Evolutionary conservation across 108 stramenopile species (phyloP), one percentile per base, ranked within the genome.

Genomic region (Cyclotella kingstonii): DNA sequence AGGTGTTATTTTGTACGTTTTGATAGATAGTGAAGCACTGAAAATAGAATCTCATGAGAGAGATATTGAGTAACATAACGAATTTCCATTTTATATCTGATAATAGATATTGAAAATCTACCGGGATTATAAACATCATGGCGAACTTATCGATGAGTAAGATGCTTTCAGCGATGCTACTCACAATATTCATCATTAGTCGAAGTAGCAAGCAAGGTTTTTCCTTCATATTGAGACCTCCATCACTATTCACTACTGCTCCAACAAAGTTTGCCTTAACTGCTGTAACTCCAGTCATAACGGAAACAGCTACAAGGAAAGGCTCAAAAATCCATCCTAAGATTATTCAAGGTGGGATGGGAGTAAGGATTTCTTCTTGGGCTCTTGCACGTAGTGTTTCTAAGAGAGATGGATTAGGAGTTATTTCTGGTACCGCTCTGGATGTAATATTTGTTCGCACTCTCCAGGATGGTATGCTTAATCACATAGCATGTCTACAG

Each of bases 261-360:
- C 3, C 28, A 50, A 3, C 49, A 50, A 29, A 29, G 12, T 30
- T 14, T 50, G 6, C 2, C 2, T 21, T 50, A 15, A 14, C 49
- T 11, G 5, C 19, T 11, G 3, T 14, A 15, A 27, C 1, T 4
- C 23, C 8, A 11, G 18, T 4, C 5, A 26, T 49, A 49, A 6
- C 21, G 17, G 56, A 9, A 26, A 28, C 2, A 30, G 12, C 41
- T 43, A 7, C 29, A 15, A 28, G 34, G 28, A 7, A 15, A 27
- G 26, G 47, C 45, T 17, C 53, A 35, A 38, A 31, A 42, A n/a
- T 31, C 0, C 59, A 60, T 27, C 76, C 76, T 6, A 54, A 54
- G 6, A 69, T 77, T 7, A 77, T 77, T 53, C 76, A 77, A 54
- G 76, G 76, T 0, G 79, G 79, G 1, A 80, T 80, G 79, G 79